Base-by-base conservation (phyloP, 768 basidiomycete species). In the Phanerodontia chrysosporium region DNA sequence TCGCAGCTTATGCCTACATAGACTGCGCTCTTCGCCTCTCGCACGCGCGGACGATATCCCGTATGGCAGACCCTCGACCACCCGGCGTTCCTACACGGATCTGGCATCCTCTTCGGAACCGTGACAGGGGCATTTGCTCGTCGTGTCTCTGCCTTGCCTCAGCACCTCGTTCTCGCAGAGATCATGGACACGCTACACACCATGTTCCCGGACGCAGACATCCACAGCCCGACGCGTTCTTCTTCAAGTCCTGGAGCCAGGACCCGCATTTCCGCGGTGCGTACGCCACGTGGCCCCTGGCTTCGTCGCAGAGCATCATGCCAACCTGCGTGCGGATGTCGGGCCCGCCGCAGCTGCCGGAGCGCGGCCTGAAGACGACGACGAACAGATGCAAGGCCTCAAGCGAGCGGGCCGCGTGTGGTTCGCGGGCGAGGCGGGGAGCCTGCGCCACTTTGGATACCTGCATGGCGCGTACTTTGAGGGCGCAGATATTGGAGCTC, bases 231-330 rank as follows among this genome's bases (percentile, higher is more conserved):
- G 62, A 74, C 5, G 83, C 78, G 29, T 83, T 89, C 67, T 76
- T 76, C 65, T 79, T 83, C 62, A 77, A 79, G 2, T 70, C 76
- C 2, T 89, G 87, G 88, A 63, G 74, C 48, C 67, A 69, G 13
- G 76, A 87, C 64, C 78, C 80, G 2, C 70, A 72, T 28, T 83
- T 76, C 68, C 76, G 84, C 22, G 84, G 84, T 18, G 82, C 84
- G 3, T 89, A 85, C 63, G 83, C 83, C 22, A 89, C 87, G 60
- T 89, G 86, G 86, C 86, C 85, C 76, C 87, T 0, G 77, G 83
- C 2, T 86, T 86, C 62, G 69, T 81, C 12, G 76, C 75, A 16
- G 72, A 73, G 29, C 82, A 85, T 53, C 75, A 82, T 9, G 73
- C 76, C 9, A 84, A 86, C 64, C 63, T 87, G 51, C 75, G 82